Base-by-base conservation (phyloP, 352 stramenopile species). In the Elongisporangium senticosum region DNA sequence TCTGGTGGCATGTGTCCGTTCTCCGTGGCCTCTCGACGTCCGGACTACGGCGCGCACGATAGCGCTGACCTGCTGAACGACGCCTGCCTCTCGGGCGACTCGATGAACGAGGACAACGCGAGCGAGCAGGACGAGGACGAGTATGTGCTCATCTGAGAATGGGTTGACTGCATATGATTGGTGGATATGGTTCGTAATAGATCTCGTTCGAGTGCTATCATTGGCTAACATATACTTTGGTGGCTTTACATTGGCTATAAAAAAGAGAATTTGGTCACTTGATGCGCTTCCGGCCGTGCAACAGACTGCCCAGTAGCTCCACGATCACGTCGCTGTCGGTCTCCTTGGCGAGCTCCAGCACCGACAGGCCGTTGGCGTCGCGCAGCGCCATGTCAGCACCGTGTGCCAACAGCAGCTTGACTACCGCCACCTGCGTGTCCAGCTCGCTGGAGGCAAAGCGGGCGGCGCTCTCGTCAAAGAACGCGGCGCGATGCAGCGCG, bases 121-220 rank as follows among this genome's bases (percentile, higher is more conserved):
- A 68, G 63, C 53, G 69, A 68, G 51, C 68, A 74, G 63, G 69
- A 87, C 51, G 80, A 90, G 33, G 78, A 89, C 55, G 81, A 90
- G 48, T 90, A 89, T 64, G 81, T 90, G 43, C 68, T 88, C 59
- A 71, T 90, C 69, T 88, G 62, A 82, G 26, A 43, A 43, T 43
- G 33, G 33, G 33, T 43, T 43, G 33, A 43, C 33, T 43, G 33
- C 33, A 43, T 43, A 43, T 43, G 33, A 43, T 43, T 43, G 33
- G 33, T 43, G 33, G 33, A 43, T 17, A 43, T 43, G 33, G 33
- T 43, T 43, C 33, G 33, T 43, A 43, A 43, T 43, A 43, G 33
- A 43, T 43, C 33, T 17, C 33, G 33, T 43, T 43, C 33, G 11
- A 43, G 33, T 43, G 33, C 33, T 43, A 7, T 10, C 33, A 43